Base-by-base conservation (phyloP, 163 green algal genomes). In the Scenedesmus sp. region DNA sequence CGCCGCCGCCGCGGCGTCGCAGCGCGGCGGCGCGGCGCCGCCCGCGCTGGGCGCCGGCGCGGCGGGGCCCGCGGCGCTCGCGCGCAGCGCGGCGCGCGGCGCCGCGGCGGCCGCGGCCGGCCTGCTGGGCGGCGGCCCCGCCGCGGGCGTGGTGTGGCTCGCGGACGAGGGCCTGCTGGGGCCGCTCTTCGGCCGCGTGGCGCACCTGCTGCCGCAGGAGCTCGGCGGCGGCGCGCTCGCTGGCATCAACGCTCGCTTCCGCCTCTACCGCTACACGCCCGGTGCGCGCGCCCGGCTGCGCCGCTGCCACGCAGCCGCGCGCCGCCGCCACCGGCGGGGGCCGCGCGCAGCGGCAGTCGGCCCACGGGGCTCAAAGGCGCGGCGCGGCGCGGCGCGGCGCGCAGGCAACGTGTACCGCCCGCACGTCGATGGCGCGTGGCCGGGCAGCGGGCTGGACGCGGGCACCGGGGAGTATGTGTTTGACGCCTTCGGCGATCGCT, bases 361-460 rank as follows among this genome's bases (percentile, higher is more conserved):
- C n/a, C n/a, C n/a, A n/a, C n/a, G n/a, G n/a, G n/a, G n/a, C n/a
- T n/a, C n/a, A n/a, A n/a, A n/a, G n/a, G n/a, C n/a, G 57, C 29
- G 28, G 57, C 57, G 11, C 14, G 6, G 26, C 14, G 14, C 22
- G 39, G n/a, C 39, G 57, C 31, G 17, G 5, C 34, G 36, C 39
- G 26, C 73, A 34, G 71, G 65, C 10, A 63, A 47, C 3, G 85
- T 92, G 48, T 90, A 89, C 72, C 60, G 87, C n/a, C 85, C 87
- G 7, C 87, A 90, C 51, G 72, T 92, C 20, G 85, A 90, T 64
- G 87, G 87, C 7, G 85, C 87, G 2, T 92, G 87, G 87, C 87
- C 87, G 2, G 84, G 82, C 47, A 87, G 75, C 47, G 82, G 87
- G 10, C 51, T 89, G 31, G 70, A 83, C n/a, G n/a, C 45, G 0